Evolutionary conservation across 2,329 filamentous ascomycete species (phyloP), one percentile per base, ranked within the genome.

Genomic region (Trichophaea hybrida): DNA sequence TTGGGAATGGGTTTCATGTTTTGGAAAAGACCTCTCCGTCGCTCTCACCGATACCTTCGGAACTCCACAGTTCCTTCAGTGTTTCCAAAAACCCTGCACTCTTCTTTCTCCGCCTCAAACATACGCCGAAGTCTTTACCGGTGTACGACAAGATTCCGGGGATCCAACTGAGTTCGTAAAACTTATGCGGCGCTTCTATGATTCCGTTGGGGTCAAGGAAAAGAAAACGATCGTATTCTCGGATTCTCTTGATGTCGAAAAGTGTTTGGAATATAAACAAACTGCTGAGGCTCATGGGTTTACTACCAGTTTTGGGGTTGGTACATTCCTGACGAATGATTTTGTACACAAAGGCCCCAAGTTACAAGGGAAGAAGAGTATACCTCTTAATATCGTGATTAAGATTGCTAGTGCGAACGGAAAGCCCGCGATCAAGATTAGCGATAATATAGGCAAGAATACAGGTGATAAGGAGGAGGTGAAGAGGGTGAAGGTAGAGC

Each of bases 11-110:
- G 80, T 94, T 37, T 83, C 84, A 56, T 94, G 87, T 62, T 98
- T 96, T 70, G 93, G 93, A 3, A 87, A 78, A 38, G 84, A 91
- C 37, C 78, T 96, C 35, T 83, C 85, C 5, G 90, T 98, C 67
- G 90, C 93, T 1, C 76, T 98, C 64, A 98, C 93, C 0, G 93
- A 98, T 73, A 98, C 93, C 0, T 97, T 97, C 69, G 93, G 93
- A 51, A 98, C 93, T 0, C 83, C 85, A 4, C 81, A 86, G 51
- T 98, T 98, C 73, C 78, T 98, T 55, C 81, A 82, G 62, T 84
- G 88, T 0, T 98, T 98, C 75, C 82, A 80, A 67, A 81, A 83
- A 69, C 82, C 83, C 1, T 77, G 84, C 34, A 24, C 24, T 13
- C 31, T 57, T 49, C 10, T 50, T 6, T 10, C 10, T 15, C 55